phyloP scores from a whole-genome alignment of 306 rosid genomes.

The Fragaria nilgerrensis region DNA sequence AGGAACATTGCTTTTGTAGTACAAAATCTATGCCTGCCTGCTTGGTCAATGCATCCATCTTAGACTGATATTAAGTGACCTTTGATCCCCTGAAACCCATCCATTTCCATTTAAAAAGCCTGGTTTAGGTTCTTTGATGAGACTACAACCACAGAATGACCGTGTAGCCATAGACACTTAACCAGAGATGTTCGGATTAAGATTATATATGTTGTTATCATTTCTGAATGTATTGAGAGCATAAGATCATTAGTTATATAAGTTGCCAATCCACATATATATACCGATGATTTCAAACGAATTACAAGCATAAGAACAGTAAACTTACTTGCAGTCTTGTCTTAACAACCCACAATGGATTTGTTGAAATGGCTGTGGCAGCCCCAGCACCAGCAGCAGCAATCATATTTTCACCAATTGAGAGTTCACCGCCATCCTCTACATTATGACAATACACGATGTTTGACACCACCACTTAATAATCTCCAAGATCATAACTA shows the following conservation, averaged over 20 bases:
- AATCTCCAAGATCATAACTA: conserved; percentile 8
- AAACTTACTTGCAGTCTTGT: conserved; percentile 93
- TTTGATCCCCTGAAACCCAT: conserved; percentile 8
- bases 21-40: neutral
- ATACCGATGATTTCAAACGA: neutral
- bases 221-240: conserved; percentile 2
- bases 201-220: no score
- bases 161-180: neutral
- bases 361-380: conserved; percentile 76
- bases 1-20: neutral
- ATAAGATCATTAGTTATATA: conserved; percentile 7
- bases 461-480: conserved; percentile 12
- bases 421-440: conserved; percentile 52
- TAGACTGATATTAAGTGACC: neutral
- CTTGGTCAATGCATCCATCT: conserved; percentile 11
- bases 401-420: conserved; percentile 61
- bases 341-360: conserved; percentile 98
- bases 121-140: neutral
- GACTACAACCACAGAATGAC: neutral
- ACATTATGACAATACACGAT: conserved; percentile 16
- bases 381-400: conserved; percentile 99
- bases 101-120: conserved; percentile 1
- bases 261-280: neutral
- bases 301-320: conserved; percentile 10
- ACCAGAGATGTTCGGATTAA: neutral